Base-by-base conservation (phyloP, 2,329 filamentous ascomycete species). In the Xylaria sp. region DNA sequence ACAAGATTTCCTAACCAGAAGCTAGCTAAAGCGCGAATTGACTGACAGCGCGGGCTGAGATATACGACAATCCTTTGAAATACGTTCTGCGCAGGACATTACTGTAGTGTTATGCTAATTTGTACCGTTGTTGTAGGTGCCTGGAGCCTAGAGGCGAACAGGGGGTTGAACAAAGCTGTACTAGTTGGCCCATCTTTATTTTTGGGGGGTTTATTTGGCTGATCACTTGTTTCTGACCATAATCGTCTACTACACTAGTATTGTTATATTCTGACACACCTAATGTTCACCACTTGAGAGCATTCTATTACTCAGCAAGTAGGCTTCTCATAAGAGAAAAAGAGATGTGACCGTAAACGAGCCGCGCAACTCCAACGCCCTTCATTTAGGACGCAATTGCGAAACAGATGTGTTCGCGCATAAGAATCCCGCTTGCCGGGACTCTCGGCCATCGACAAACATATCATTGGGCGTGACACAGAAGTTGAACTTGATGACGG, bases 31-130 rank as follows among this genome's bases (percentile, higher is more conserved):
- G 44, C 39, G 32, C 51, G 58, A 54, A 48, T 66, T 62, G 66
- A 20, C 37, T 20, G 57, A 25, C 32, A 48, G 46, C 18, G 8
- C 20, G 23, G 57, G 25, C 57, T 63, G 48, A 18, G 57, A 48
- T 44, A 59, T 7, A 37, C 48, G 58, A 63, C 39, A 23, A 56
- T 63, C 55, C 58, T 63, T 55, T 67, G 59, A 70, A 63, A 66
- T 63, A 67, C 5, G 28, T 28, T 28, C 28, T 28, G 28, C 28
- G 28, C 28, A 28, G 28, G 5, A 28, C 34, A 37, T 37, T 37
- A 37, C 34, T 37, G 34, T 9, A 37, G 34, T 37, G 34, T 10
- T 6, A 37, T 37, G 34, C 34, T 37, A 37, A 37, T 37, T 37
- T 37, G 34, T 37, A 37, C 34, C 34, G 34, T 8, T 37, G 28